phyloP scores from a whole-genome alignment of 331 rosid genomes.

The Malus hybrid region DNA sequence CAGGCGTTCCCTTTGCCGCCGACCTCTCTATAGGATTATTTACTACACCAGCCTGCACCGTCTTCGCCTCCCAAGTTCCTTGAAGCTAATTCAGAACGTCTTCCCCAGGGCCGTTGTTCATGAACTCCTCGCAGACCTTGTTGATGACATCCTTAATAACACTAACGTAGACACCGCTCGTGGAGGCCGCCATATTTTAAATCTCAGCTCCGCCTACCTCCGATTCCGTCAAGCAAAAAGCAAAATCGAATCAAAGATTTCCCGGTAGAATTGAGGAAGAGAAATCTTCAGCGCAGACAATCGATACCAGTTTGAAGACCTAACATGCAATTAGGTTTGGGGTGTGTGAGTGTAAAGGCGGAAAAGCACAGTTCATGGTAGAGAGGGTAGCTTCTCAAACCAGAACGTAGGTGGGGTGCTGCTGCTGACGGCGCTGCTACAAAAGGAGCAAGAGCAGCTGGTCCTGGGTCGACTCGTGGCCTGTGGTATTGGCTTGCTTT shows the following conservation, averaged over 20 bases:
- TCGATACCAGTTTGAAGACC: not conserved
- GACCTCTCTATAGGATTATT: conserved; percentile 79
- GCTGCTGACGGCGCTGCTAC: too few relatives aligned
- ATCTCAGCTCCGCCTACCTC: conserved; percentile 11
- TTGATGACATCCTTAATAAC: conserved; percentile 92
- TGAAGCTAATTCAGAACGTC: conserved; percentile 95
- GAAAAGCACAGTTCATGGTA: too few relatives aligned
- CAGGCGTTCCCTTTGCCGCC: too few relatives aligned
- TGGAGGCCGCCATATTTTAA: conserved; percentile 48
- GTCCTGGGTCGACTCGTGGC: too few relatives aligned
- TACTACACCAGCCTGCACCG: conserved; percentile 81
- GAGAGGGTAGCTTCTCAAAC: too few relatives aligned
- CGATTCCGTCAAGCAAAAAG: not conserved
- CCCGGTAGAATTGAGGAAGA: not conserved
- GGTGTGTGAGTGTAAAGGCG: not conserved
- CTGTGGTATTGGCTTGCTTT: too few relatives aligned
- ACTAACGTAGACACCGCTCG: conserved; percentile 80
- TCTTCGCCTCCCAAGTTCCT: conserved; percentile 91
- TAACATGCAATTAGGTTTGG: conserved; percentile 7
- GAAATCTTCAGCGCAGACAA: conserved; percentile 21
- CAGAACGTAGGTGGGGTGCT: too few relatives aligned
- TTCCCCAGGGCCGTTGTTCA: conserved; percentile 84
- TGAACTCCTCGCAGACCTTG: conserved; percentile 91
- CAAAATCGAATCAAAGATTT: conserved; percentile 13
- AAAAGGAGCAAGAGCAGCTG: too few relatives aligned